These are phyloP conservation scores for Penicillium concentricum DNA, from an alignment of 2,329 filamentous ascomycete genomes.

Conservation along the genomic window DNA sequence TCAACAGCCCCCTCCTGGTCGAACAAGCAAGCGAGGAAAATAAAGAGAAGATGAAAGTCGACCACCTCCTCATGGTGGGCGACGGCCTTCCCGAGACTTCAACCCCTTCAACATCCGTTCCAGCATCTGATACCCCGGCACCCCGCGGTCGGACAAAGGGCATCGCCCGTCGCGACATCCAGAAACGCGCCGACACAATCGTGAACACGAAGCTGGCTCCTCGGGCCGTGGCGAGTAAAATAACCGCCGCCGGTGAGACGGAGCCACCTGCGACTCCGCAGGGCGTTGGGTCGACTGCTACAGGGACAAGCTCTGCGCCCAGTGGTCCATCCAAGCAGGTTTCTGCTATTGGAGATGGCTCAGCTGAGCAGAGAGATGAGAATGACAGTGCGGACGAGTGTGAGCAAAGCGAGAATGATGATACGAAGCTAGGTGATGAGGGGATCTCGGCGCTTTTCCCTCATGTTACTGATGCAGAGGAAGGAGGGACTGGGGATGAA, in stretches of 20 bases:
- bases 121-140: conserved; percentile 36
- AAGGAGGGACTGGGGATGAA: conserved; percentile 21
- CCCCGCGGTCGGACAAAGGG: conserved; percentile 52
- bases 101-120: conserved; percentile 22
- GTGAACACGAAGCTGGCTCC: conserved; percentile 41
- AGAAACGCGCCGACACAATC: conserved; percentile 59
- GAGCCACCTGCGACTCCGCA: conserved; percentile 18
- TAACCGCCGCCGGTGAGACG: conserved; percentile 22
- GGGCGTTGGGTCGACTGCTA: conserved; percentile 6
- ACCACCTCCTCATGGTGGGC: conserved; percentile 45
- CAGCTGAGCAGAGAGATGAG: conserved; percentile 26
- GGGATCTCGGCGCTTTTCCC: conserved; percentile 15
- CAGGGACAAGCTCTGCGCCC: conserved; percentile 51
- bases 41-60: conserved; percentile 49
- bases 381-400: conserved; percentile 68
- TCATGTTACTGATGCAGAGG: conserved; percentile 24
- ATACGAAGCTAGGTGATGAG: conserved; percentile 33
- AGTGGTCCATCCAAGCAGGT: conserved; percentile 10
- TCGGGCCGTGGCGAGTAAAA: conserved; percentile 28
- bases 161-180: conserved; percentile 59
- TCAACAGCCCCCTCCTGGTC: conserved; percentile 39
- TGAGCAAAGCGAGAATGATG: conserved; percentile 63
- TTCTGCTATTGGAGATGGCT: neutral
- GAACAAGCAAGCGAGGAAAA: conserved; percentile 46
- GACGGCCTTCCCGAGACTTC: conserved; percentile 32